Conservation (phyloP, 495 filamentous ascomycete genomes). For the Astrocystis sublimbata region DNA sequence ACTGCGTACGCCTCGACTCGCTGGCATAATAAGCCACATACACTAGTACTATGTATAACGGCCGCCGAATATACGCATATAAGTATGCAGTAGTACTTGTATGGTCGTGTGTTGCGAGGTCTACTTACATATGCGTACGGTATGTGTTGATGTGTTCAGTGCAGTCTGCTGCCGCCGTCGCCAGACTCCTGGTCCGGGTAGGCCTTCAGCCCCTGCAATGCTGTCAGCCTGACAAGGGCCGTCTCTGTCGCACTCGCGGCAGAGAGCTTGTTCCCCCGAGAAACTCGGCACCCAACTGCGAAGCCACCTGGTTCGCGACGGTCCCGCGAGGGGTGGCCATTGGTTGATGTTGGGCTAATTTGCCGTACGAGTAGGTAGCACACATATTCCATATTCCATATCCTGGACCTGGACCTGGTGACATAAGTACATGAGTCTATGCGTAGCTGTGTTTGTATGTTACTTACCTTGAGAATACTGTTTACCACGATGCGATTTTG, state of each 20-base stretch:
- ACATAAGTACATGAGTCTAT: no score
- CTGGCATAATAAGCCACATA: no score
- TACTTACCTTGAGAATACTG: background rate
- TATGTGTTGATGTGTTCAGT: background rate
- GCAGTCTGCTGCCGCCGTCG: background rate
- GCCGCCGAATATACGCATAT: background rate
- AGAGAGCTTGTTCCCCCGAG: conserved; percentile 1
- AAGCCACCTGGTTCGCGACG: background rate
- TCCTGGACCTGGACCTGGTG: background rate
- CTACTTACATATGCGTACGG: background rate
- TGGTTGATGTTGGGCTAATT: background rate
- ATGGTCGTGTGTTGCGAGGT: background rate
- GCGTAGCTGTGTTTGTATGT: background rate
- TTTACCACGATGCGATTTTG: background rate
- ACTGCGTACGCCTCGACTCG: no score
- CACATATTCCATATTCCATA: background rate
- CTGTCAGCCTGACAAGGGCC: background rate
- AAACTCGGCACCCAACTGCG: background rate
- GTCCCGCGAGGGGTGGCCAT: background rate
- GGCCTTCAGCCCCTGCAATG: background rate
- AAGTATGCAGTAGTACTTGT: background rate
- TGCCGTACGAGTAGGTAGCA: background rate
- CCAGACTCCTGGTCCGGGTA: no score
- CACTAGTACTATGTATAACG: background rate
- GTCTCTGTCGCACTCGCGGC: background rate